Evolutionary conservation across 2,329 filamentous ascomycete genomes (phyloP), one percentile per base, ranked within the genome.

Genomic region (Fusarium oxysporum): DNA sequence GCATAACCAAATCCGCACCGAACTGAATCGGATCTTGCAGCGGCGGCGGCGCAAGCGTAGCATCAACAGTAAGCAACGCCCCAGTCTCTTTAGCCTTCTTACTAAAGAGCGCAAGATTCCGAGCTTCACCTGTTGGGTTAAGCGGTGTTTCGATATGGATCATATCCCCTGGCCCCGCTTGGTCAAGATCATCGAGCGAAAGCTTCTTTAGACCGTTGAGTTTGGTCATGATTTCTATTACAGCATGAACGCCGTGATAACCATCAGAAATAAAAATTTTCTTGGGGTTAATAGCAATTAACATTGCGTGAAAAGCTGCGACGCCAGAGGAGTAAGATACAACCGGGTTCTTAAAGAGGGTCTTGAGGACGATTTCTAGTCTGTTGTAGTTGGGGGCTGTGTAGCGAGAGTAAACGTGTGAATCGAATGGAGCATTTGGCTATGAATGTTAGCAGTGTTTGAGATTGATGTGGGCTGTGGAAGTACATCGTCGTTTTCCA

Each of bases 201-300:
- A 97, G 86, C 73, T 92, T 88, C 79, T 92, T 82, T 19, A 97
- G 87, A 1, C 92, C 92, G 25, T 91, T 94, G 59, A 98, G 89
- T 71, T 93, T 93, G 66, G 87, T 83, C 73, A 97, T 87, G 59
- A 98, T 83, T 35, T 83, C 82, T 75, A 98, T 89, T 23, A 97
- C 93, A 70, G 93, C 94, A 81, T 97, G 94, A 82, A 94, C 97
- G 75, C 96, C 96, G 83, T 98, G 96, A 83, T 98, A 99, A 41
- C 95, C 95, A 21, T 88, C 91, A 30, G 91, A 91, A 72, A 98
- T 94, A 73, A 94, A 92, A 60, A 98, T 90, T 68, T 92, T 91
- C 76, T 90, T 90, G 2, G 96, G 96, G 80, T 97, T 94, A 11
- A 97, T 84, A 77, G 91, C 90, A 23, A 95, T 90, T 2, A 98